These are phyloP conservation scores for Cercospora citrullina DNA, from an alignment of 2,329 filamentous ascomycete species.

Conservation along the genomic window DNA sequence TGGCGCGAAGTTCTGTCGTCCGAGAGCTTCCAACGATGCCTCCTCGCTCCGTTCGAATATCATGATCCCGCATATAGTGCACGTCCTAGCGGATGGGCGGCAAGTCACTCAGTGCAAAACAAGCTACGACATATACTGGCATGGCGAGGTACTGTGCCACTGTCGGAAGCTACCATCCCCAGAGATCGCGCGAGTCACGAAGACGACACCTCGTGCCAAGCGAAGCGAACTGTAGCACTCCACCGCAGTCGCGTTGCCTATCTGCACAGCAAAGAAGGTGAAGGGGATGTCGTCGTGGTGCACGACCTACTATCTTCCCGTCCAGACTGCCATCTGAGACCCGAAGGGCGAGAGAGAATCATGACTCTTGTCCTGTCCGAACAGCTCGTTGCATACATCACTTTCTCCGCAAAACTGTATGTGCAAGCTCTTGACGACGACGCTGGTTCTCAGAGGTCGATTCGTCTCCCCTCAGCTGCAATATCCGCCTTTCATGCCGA, in stretches of 20 bases:
- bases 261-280: conserved; percentile 6
- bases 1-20: conserved; percentile 39
- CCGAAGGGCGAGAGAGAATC: conserved; percentile 23
- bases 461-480: background rate
- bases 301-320: conserved; percentile 18
- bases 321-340: background rate
- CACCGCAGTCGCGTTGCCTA: conserved; percentile 24
- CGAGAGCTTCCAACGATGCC: conserved; percentile 10
- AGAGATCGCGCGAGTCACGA: background rate
- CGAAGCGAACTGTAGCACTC: conserved; percentile 9
- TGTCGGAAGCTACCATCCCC: conserved; percentile 8
- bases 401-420: conserved; percentile 19
- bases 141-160: conserved; percentile 21
- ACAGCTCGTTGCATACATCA: conserved; percentile 20
- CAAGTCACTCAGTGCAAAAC: background rate
- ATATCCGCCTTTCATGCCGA: conserved; percentile 5
- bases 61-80: conserved; percentile 21
- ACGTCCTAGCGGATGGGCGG: background rate
- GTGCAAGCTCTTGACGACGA: conserved; percentile 7
- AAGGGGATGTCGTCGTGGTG: conserved; percentile 19
- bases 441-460: background rate
- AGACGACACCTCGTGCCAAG: background rate
- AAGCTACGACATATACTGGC: conserved; percentile 24
- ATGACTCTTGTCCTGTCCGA: conserved; percentile 17
- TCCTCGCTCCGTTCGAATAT: conserved; percentile 13